These are phyloP conservation scores for Millerago galiae DNA, from an alignment of 805 yeast species.

Conservation along the genomic window DNA sequence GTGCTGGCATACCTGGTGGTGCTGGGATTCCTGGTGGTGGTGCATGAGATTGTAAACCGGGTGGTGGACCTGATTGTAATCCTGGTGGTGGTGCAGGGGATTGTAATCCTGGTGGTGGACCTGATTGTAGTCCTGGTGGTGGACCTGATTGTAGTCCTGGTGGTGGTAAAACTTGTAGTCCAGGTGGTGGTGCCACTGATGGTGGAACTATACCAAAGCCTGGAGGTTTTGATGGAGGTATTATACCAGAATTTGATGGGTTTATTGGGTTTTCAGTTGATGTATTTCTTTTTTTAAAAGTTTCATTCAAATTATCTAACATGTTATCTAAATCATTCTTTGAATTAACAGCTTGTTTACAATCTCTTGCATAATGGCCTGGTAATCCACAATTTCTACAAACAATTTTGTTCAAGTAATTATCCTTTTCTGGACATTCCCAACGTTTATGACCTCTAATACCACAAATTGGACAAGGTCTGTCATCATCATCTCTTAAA, in stretches of 20 bases:
- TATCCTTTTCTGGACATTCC: constrained; percentile 55
- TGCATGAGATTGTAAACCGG: constrained; percentile 2
- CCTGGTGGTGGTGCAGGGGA: constrained; percentile 2
- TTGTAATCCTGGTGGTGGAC: neutral
- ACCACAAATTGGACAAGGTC: constrained; percentile 61
- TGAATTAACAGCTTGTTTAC: constrained; percentile 31
- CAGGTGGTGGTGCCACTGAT: constrained; percentile 7
- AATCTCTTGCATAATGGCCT: constrained; percentile 89
- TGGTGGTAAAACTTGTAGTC: constrained; percentile 1
- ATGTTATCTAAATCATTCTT: constrained; percentile 46
- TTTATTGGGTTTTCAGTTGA: constrained; percentile 3
- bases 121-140: neutral
- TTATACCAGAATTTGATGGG: constrained; percentile 1
- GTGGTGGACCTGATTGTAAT: constrained; percentile 5
- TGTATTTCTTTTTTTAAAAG: constrained; percentile 13
- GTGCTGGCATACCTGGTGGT: constrained; percentile 1
- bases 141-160: neutral
- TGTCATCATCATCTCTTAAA: constrained; percentile 67
- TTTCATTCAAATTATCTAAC: constrained; percentile 41
- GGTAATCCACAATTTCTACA: constrained; percentile 75
- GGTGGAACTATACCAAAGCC: constrained; percentile 22
- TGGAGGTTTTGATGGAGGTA: constrained; percentile 8
- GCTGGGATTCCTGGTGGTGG: constrained; percentile 6
- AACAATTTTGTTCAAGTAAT: constrained; percentile 47
- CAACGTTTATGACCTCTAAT: constrained; percentile 56